Conservation (phyloP, 805 yeast genomes). For the Candida andamanensis region DNA sequence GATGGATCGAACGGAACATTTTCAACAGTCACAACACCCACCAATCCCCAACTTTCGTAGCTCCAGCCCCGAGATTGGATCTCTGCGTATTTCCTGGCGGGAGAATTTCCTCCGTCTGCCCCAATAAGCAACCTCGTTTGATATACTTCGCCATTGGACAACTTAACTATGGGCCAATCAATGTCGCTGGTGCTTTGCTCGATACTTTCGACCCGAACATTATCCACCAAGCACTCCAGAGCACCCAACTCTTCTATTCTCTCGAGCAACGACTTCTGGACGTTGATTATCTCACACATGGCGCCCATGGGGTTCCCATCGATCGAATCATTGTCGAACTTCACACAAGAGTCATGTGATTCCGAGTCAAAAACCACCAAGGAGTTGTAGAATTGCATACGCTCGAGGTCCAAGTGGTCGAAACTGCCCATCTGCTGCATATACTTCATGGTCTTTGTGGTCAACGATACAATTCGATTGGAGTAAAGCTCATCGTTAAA, state of each 20-base stretch:
- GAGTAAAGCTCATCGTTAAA: constrained; percentile 54
- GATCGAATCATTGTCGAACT: constrained; percentile 59
- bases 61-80: constrained; percentile 91
- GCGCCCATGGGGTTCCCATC: constrained; percentile 46
- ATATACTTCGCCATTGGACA: constrained; percentile 59
- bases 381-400: constrained; percentile 75
- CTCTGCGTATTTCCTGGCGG: constrained; percentile 76
- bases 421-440: constrained; percentile 72
- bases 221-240: constrained; percentile 47
- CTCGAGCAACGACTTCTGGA: constrained; percentile 68
- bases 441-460: constrained; percentile 71
- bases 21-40: constrained; percentile 76
- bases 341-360: constrained; percentile 53
- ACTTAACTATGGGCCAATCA: constrained; percentile 73
- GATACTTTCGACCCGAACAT: constrained; percentile 62
- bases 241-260: constrained; percentile 30
- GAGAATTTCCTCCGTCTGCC: constrained; percentile 94
- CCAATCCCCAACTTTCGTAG: constrained; percentile 86
- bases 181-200: constrained; percentile 14
- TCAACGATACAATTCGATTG: constrained; percentile 80
- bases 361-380: constrained; percentile 84
- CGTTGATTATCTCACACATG: constrained; percentile 84
- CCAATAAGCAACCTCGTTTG: constrained; percentile 81
- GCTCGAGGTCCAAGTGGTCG: constrained; percentile 59
- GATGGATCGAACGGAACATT: constrained; percentile 54